Evolutionary conservation across 2,329 filamentous ascomycete genomes (phyloP).

Genomic region (Neocatenulostroma microsporum): DNA sequence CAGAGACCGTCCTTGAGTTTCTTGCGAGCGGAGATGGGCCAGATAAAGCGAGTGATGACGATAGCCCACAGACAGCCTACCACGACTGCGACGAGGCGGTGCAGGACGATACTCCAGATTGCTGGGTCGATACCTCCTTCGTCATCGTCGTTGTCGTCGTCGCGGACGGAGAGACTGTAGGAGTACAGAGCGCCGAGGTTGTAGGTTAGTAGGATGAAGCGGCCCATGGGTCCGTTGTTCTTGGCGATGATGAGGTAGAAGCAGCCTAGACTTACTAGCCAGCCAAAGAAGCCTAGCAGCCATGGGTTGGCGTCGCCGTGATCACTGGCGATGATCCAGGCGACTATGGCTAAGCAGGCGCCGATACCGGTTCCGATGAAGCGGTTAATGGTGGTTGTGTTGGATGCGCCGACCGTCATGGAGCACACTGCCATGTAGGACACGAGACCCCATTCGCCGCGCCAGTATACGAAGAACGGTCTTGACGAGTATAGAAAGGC

Average conservation of each 20-base stretch:
- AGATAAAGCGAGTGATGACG: conserved; percentile 78
- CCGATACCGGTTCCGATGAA: conserved; percentile 82
- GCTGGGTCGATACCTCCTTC: conserved; percentile 77
- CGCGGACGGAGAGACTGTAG: conserved; percentile 75
- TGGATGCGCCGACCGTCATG: conserved; percentile 94
- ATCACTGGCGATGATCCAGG: conserved; percentile 62
- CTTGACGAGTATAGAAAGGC: conserved; percentile 74
- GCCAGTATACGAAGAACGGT: conserved; percentile 75
- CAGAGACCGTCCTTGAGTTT: conserved; percentile 87
- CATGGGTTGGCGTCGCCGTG: conserved; percentile 56
- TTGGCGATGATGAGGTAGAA: conserved; percentile 84
- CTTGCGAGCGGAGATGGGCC: conserved; percentile 82
- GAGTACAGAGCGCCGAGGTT: conserved; percentile 92
- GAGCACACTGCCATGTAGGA: conserved; percentile 98
- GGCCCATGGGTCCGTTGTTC: conserved; percentile 79
- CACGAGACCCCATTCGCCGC: conserved; percentile 91
- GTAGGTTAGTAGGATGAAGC: conserved; percentile 92
- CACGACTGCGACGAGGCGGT: conserved; percentile 79
- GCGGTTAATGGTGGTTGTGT: conserved; percentile 80
- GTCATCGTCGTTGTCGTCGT: conserved; percentile 72
- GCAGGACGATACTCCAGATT: conserved; percentile 79
- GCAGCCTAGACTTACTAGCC: conserved; percentile 69
- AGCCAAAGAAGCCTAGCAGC: conserved; percentile 71
- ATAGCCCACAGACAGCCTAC: conserved; percentile 88
- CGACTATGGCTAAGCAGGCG: conserved; percentile 62